Conservation (phyloP, 2,329 filamentous ascomycete species). For the Exophiala mesophila region DNA sequence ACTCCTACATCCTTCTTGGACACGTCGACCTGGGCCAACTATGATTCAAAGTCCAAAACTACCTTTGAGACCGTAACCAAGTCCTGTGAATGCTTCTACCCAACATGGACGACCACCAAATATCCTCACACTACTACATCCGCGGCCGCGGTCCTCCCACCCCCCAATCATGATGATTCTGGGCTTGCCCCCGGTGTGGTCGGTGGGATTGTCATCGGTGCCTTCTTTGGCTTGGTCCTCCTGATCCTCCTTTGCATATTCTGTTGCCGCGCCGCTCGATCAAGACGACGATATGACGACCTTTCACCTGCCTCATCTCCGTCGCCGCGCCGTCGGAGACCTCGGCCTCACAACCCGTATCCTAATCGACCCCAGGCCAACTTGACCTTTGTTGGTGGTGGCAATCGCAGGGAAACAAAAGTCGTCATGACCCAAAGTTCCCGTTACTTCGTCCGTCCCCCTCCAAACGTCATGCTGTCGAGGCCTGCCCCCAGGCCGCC, state of each 20-base stretch:
- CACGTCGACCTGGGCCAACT: not conserved
- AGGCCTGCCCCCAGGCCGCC: conserved; percentile 11
- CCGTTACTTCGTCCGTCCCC: conserved; percentile 32
- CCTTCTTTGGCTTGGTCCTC: conserved; percentile 20
- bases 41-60: not conserved
- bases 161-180: conserved; percentile 4
- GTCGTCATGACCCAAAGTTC: conserved; percentile 18
- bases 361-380: conserved; percentile 12
- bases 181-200: conserved; percentile 17
- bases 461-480: conserved; percentile 30
- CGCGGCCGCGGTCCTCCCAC: conserved; percentile 7
- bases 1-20: not conserved
- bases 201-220: conserved; percentile 19
- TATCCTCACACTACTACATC: conserved; percentile 9
- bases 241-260: conserved; percentile 17
- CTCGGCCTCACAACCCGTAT: conserved; percentile 14
- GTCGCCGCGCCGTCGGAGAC: conserved; percentile 7
- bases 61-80: conserved; percentile 1
- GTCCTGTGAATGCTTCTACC: not conserved
- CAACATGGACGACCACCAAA: not conserved
- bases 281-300: conserved; percentile 6
- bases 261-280: conserved; percentile 10
- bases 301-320: conserved; percentile 7
- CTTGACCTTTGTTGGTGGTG: conserved; percentile 20
- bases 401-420: conserved; percentile 16